Conservation (phyloP, 192 early-diverging fungal species). For the Coemansia sp. region DNA sequence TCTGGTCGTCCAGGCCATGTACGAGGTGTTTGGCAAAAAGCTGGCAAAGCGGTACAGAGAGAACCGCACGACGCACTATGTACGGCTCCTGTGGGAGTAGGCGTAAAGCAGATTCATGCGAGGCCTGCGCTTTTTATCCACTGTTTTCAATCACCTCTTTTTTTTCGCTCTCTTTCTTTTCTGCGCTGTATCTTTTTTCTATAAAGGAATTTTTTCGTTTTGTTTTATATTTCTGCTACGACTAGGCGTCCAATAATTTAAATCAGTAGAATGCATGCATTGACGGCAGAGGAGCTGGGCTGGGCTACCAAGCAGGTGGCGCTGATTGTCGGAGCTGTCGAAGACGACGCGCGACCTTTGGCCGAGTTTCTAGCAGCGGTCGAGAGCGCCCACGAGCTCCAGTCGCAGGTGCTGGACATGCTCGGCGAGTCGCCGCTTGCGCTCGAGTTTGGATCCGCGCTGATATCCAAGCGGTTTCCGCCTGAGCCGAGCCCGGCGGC, state of each 20-base stretch:
- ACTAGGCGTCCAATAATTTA: not conserved
- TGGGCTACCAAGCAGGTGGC: constrained; percentile 46
- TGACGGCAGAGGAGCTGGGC: constrained; percentile 23
- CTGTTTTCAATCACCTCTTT: too few species aligned
- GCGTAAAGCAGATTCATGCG: not conserved
- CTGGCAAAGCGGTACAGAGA: constrained; percentile 47
- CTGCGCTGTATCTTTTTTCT: not conserved
- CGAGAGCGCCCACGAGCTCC: constrained; percentile 34
- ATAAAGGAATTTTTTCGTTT: not conserved
- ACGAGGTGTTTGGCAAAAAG: constrained; percentile 50
- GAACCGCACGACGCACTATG: constrained; percentile 36
- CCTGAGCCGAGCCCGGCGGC: not conserved
- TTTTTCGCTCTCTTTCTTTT: constrained; percentile 1
- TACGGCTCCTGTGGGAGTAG: constrained; percentile 47
- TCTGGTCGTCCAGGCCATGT: constrained; percentile 50
- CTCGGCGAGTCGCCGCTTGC: constrained; percentile 48
- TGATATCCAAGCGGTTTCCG: constrained; percentile 45
- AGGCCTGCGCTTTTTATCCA: too few species aligned
- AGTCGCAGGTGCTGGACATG: constrained; percentile 48
- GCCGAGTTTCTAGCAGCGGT: constrained; percentile 35
- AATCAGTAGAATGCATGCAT: constrained; percentile 7
- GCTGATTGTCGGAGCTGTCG: constrained; percentile 32
- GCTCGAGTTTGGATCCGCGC: constrained; percentile 31
- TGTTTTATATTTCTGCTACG: not conserved
- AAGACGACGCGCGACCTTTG: constrained; percentile 36